Evolutionary conservation across 2,329 filamentous ascomycete genomes (phyloP).

Genomic region (Stagonosporopsis chrysanthemi): DNA sequence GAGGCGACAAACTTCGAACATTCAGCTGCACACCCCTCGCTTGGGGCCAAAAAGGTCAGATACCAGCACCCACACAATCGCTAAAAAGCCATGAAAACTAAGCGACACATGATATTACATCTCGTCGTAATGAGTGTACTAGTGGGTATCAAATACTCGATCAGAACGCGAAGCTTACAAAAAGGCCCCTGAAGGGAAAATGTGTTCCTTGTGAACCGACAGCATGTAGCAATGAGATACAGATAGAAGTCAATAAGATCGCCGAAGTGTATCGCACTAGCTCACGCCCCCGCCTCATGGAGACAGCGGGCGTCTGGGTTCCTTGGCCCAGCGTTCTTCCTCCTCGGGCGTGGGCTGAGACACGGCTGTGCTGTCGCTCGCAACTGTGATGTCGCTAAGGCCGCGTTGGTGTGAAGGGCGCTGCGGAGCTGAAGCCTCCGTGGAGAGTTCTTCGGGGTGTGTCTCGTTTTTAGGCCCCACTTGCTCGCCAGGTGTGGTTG

Average conservation of each 20-base stretch:
- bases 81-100: neutral
- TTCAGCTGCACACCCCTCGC: slow-evolving; percentile 1
- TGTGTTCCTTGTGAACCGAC: slow-evolving; percentile 5
- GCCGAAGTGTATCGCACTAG: neutral
- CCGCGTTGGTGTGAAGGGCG: slow-evolving; percentile 43
- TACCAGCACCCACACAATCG: neutral
- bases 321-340: slow-evolving; percentile 35
- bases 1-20: neutral
- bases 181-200: slow-evolving; percentile 1
- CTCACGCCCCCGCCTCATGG: slow-evolving; percentile 8
- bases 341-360: slow-evolving; percentile 47
- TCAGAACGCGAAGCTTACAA: neutral
- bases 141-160: slow-evolving; percentile 26
- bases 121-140: slow-evolving; percentile 25
- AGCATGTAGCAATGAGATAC: neutral
- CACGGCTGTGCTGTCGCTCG: slow-evolving; percentile 45
- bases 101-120: slow-evolving; percentile 13
- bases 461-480: neutral
- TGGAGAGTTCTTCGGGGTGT: neutral
- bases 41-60: neutral
- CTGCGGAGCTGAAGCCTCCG: slow-evolving; percentile 23
- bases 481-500: neutral
- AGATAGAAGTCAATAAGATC: neutral
- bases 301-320: slow-evolving; percentile 25
- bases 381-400: slow-evolving; percentile 42